These are phyloP conservation scores for Epichloe scottii DNA, from an alignment of 2,329 filamentous ascomycete species.

Conservation along the genomic window DNA sequence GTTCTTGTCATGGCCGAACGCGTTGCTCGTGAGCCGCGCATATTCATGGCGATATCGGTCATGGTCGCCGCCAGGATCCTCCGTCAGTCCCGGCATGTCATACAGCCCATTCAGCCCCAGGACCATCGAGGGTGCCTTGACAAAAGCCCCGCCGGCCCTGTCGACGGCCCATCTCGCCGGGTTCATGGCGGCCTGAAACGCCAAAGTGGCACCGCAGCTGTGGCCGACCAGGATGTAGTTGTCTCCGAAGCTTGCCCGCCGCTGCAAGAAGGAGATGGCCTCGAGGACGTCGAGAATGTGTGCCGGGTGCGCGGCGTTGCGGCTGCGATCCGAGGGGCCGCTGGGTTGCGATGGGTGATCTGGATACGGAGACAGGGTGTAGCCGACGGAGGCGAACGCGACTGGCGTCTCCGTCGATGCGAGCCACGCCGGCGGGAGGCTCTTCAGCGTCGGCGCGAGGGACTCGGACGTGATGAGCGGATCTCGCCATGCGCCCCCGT, in stretches of 20 bases:
- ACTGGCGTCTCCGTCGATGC: constrained; percentile 3
- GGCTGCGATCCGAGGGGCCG: constrained; percentile 7
- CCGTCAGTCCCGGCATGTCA: constrained; percentile 21
- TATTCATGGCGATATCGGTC: constrained; percentile 22
- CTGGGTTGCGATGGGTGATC: constrained; percentile 5
- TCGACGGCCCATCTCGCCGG: constrained; percentile 5
- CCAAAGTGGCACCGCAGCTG: constrained; percentile 42
- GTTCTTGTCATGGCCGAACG: constrained; percentile 30
- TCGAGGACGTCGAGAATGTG: constrained; percentile 39
- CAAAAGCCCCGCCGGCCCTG: constrained; percentile 1
- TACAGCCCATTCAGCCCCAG: constrained; percentile 41
- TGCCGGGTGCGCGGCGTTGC: constrained; percentile 37
- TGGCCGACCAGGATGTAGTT: constrained; percentile 42
- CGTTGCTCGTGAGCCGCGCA: constrained; percentile 28
- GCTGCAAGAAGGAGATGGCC: constrained; percentile 32
- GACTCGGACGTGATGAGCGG: constrained; percentile 11
- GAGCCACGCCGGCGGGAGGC: constrained; percentile 1
- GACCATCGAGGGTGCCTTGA: constrained; percentile 19
- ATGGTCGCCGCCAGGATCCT: constrained; percentile 22
- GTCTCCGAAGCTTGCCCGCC: constrained; percentile 27
- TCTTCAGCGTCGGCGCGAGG: constrained; percentile 2
- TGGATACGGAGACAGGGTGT: constrained; percentile 6
- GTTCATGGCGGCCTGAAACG: constrained; percentile 30
- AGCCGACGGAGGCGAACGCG: constrained; percentile 6
- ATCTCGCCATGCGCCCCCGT: constrained; percentile 17